A percentile compares a stretch with the other conserved stretches of the same genome.
Evolutionary conservation across 2,329 filamentous ascomycete genomes (phyloP).

Genomic region (Penicillium sp.): DNA sequence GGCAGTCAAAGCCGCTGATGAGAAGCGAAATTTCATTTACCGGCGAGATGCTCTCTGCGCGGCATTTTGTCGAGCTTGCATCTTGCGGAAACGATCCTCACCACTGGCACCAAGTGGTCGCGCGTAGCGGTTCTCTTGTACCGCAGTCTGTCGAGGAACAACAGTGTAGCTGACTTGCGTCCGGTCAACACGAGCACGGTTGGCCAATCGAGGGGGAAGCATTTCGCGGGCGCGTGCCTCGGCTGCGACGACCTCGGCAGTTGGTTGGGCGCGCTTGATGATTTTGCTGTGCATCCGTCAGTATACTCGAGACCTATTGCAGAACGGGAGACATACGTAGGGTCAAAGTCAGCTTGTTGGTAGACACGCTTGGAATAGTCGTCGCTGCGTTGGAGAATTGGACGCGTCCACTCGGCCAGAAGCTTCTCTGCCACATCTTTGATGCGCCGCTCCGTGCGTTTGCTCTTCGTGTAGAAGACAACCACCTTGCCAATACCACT

Average conservation of each 20-base stretch:
- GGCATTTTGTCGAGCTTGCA: conserved; percentile 45
- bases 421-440: conserved; percentile 89
- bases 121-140: conserved; percentile 43
- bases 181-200: conserved; percentile 55
- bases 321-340: conserved; percentile 37
- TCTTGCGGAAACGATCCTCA: conserved; percentile 46
- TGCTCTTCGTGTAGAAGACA: conserved; percentile 94
- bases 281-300: conserved; percentile 32
- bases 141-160: conserved; percentile 54
- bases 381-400: conserved; percentile 86
- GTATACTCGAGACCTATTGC: conserved; percentile 6
- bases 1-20: no score
- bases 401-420: conserved; percentile 91
- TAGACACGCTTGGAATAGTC: conserved; percentile 82
- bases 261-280: conserved; percentile 28
- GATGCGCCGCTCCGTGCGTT: conserved; percentile 78
- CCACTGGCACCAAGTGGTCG: conserved; percentile 44
- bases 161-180: conserved; percentile 58
- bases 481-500: conserved; percentile 95
- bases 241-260: conserved; percentile 39
- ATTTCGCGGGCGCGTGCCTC: conserved; percentile 50
- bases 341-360: conserved; percentile 55
- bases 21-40: conserved; percentile 21
- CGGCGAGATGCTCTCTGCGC: conserved; percentile 38
- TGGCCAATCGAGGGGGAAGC: conserved; percentile 49